Conservation (phyloP, 2,329 filamentous ascomycete species). For the Aspergillus puulaauensis region DNA sequence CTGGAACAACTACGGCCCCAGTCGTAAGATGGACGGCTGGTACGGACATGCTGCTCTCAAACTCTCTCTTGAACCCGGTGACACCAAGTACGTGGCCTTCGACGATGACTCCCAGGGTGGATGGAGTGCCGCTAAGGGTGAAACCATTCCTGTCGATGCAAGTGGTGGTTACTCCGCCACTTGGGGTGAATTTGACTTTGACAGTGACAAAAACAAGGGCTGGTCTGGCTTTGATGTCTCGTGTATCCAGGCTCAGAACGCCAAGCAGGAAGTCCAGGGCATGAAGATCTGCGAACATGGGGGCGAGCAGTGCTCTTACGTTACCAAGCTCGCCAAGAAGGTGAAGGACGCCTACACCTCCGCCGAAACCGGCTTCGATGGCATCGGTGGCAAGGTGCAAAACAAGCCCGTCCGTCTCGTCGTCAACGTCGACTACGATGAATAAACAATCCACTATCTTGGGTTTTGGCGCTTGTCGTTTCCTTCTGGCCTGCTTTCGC, state of each 20-base stretch:
- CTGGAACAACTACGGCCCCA: conserved; percentile 42
- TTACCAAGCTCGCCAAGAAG: conserved; percentile 21
- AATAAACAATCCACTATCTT: conserved; percentile 10
- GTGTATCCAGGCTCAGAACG: conserved; percentile 34
- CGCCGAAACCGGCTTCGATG: conserved; percentile 25
- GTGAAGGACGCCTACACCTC: conserved; percentile 36
- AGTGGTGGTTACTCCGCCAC: conserved; percentile 37
- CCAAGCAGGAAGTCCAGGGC: conserved; percentile 30
- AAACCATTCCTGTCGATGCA: conserved; percentile 25
- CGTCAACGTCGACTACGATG: conserved; percentile 30
- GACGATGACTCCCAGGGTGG: conserved; percentile 38
- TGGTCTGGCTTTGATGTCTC: conserved; percentile 44
- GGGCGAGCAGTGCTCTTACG: conserved; percentile 31
- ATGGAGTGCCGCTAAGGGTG: conserved; percentile 32
- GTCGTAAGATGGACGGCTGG: conserved; percentile 33
- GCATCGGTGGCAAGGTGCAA: conserved; percentile 27
- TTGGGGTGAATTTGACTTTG: conserved; percentile 44
- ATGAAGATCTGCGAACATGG: conserved; percentile 37
- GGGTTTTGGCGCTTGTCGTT: conserved; percentile 2
- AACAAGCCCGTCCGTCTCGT: conserved; percentile 32
- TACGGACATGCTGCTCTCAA: conserved; percentile 34
- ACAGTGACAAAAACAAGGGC: conserved; percentile 28
- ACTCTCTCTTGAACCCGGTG: conserved; percentile 30
- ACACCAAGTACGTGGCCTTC: conserved; percentile 38
- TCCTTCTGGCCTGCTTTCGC: not conserved